Conservation (phyloP, 768 basidiomycete genomes). For the Boletellus ananas region DNA sequence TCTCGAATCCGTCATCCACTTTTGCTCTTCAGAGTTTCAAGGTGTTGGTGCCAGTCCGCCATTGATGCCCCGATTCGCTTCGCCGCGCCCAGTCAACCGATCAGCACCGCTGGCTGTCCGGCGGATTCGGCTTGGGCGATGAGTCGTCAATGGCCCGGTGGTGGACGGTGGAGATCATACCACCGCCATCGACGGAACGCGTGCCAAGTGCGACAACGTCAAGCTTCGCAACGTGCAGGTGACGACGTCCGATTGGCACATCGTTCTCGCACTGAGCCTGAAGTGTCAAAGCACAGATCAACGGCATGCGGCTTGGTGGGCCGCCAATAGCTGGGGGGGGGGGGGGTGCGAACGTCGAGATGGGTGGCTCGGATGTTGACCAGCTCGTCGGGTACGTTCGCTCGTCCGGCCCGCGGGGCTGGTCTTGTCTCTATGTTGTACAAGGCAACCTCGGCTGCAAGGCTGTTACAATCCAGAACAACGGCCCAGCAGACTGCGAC, state of each 20-base stretch:
- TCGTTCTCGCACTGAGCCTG: neutral
- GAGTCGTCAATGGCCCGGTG: constrained; percentile 60
- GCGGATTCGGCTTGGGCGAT: constrained; percentile 61
- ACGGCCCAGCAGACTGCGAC: constrained; percentile 73
- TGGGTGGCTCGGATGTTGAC: constrained; percentile 69
- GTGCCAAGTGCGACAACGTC: constrained; percentile 53
- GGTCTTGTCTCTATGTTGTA: constrained; percentile 77
- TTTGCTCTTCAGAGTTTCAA: too few relatives aligned
- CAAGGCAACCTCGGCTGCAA: constrained; percentile 67
- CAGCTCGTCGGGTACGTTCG: constrained; percentile 77
- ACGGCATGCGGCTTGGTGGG: constrained; percentile 62
- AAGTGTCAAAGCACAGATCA: constrained; percentile 45
- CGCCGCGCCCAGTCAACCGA: constrained; percentile 68
- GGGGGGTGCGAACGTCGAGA: constrained; percentile 82
- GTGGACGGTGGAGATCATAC: constrained; percentile 62
- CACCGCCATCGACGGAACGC: constrained; percentile 67
- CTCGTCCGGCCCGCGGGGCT: constrained; percentile 72
- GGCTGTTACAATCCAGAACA: constrained; percentile 67
- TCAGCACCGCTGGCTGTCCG: constrained; percentile 76
- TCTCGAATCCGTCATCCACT: too few relatives aligned
- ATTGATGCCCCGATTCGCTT: constrained; percentile 67
- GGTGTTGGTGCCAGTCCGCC: constrained; percentile 40
- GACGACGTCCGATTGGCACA: neutral
- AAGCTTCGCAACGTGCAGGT: constrained; percentile 74
- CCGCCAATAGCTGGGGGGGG: constrained; percentile 56